phyloP scores from a whole-genome alignment of 345 rosid genomes.

The Barbarea vulgaris region DNA sequence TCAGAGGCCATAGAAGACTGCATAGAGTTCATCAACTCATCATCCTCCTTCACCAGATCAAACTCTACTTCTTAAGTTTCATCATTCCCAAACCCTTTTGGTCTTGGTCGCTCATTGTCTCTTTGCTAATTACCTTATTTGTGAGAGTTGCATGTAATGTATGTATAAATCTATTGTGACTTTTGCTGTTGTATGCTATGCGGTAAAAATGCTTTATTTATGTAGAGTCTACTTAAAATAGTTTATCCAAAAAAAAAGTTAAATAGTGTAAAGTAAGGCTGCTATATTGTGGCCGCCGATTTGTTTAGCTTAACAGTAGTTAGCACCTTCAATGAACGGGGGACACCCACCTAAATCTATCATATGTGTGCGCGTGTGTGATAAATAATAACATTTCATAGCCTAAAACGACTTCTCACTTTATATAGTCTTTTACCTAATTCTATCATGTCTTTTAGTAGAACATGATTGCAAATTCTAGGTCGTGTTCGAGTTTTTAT shows the following conservation, averaged over 20 bases:
- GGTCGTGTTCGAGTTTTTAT: slow-evolving; percentile 14
- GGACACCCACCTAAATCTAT: background rate
- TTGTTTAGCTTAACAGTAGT: background rate
- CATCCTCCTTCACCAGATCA: slow-evolving; percentile 64
- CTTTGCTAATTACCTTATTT: background rate
- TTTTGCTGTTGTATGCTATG: background rate
- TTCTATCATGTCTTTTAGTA: slow-evolving; percentile 8
- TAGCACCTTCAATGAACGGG: slow-evolving; percentile 10
- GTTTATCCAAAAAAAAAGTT: background rate
- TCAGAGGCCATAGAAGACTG: slow-evolving; percentile 81
- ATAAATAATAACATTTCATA: background rate
- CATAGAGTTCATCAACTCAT: slow-evolving; percentile 76
- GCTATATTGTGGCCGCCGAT: background rate
- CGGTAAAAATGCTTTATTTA: background rate
- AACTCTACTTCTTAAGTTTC: slow-evolving; percentile 44
- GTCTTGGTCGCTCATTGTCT: background rate
- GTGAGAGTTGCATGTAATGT: slow-evolving; percentile 11
- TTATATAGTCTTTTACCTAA: slow-evolving; percentile 2
- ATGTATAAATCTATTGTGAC: slow-evolving; percentile 6
- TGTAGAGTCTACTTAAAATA: background rate
- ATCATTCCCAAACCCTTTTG: background rate
- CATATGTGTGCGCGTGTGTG: background rate
- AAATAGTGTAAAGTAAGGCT: background rate
- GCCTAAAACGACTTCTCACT: slow-evolving; percentile 16
- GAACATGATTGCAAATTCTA: slow-evolving; percentile 8